A percentile compares a stretch with the other conserved stretches of the same genome.
Evolutionary conservation across 2,329 filamentous ascomycete genomes (phyloP).

Genomic region (Trichophyton schoenleinii): DNA sequence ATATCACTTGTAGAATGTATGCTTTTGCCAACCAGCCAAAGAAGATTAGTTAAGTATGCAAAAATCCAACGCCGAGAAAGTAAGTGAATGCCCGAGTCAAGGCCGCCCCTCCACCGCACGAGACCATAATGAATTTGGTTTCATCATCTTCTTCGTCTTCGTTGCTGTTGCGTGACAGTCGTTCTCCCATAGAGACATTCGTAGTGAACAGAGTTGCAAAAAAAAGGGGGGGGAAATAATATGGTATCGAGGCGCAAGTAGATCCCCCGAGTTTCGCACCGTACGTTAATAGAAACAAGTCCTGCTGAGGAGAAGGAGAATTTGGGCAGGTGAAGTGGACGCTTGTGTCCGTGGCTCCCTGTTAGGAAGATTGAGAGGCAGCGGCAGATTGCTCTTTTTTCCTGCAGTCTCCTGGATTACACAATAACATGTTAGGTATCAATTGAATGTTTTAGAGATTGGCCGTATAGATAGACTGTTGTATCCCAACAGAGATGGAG

Average conservation of each 20-base stretch:
- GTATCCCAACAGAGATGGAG: neutral
- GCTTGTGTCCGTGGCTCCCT: neutral
- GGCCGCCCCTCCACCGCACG: neutral
- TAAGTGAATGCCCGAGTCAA: neutral
- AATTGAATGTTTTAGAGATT: neutral
- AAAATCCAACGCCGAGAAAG: conserved; percentile 4
- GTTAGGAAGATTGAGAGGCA: neutral
- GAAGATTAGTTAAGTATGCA: neutral
- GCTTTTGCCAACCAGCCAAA: neutral
- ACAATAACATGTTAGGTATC: neutral
- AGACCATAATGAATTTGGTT: neutral
- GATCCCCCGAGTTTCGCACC: neutral
- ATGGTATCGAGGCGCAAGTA: neutral
- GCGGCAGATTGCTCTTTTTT: neutral
- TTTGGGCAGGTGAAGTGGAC: neutral
- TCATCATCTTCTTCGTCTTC: neutral
- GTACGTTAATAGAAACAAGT: neutral
- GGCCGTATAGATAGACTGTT: neutral
- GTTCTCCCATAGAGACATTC: neutral
- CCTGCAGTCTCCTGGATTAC: neutral
- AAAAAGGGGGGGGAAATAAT: too few species aligned
- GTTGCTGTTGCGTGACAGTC: neutral
- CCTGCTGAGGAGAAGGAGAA: neutral
- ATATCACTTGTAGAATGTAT: neutral
- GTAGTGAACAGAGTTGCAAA: neutral